Conservation (phyloP, 305 asterid species). For the Solanum chacoense region DNA sequence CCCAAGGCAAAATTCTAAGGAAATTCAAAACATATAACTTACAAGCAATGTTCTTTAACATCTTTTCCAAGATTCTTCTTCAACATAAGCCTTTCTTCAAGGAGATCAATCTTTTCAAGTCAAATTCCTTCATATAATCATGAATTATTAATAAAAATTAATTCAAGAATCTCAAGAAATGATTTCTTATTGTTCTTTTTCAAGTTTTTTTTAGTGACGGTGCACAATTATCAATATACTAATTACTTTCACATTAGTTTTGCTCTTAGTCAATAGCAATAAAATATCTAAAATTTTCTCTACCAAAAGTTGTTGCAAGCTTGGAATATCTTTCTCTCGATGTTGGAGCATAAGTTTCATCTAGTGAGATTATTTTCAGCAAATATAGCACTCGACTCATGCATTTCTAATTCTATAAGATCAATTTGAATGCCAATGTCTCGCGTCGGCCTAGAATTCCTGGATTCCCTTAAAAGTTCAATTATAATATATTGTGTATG, state of each 20-base stretch:
- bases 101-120: not conserved
- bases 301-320: not conserved
- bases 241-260: not conserved
- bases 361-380: not conserved
- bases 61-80: not conserved
- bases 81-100: not conserved
- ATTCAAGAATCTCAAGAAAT: not conserved
- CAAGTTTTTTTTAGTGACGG: not conserved
- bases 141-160: not conserved
- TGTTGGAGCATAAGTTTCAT: not conserved
- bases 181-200: not conserved
- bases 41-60: not conserved
- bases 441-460: not conserved
- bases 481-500: not conserved
- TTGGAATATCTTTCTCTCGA: not conserved
- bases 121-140: not conserved
- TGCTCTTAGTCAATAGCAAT: not conserved
- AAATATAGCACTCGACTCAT: not conserved
- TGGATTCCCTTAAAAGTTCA: not conserved
- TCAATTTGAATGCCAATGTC: not conserved
- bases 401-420: not conserved
- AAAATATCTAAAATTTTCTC: not conserved
- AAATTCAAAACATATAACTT: not conserved
- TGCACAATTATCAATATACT: not conserved
- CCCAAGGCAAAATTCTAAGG: not conserved